phyloP scores from a whole-genome alignment of 192 early-diverging fungal genomes.

The Entophlyctis luteolus region DNA sequence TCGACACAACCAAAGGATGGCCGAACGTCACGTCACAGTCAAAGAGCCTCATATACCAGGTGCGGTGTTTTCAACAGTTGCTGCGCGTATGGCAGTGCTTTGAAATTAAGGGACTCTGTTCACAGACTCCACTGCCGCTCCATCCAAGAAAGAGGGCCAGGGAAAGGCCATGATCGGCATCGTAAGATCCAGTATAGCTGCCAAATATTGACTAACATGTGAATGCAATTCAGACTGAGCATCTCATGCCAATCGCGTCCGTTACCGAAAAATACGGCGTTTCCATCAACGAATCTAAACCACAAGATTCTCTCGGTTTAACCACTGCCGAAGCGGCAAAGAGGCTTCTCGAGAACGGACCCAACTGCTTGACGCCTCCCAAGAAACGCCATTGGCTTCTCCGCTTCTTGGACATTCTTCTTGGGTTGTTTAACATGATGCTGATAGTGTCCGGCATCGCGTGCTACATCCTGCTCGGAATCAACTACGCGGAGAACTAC shows the following conservation, averaged over 20 bases:
- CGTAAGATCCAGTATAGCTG: too few relatives aligned
- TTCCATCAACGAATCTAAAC: constrained; percentile 54
- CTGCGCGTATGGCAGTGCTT: too few relatives aligned
- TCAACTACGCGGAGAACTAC: constrained; percentile 73
- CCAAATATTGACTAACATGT: too few relatives aligned
- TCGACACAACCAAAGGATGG: too few relatives aligned
- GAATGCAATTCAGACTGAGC: constrained; percentile 62
- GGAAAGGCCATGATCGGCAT: too few relatives aligned
- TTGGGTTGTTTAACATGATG: constrained; percentile 84
- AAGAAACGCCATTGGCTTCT: constrained; percentile 72
- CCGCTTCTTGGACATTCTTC: constrained; percentile 71
- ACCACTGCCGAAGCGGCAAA: constrained; percentile 55
- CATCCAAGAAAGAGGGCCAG: too few relatives aligned
- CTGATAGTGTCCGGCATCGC: constrained; percentile 78
- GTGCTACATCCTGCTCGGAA: constrained; percentile 72
- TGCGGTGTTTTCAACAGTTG: too few relatives aligned
- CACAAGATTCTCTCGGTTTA: constrained; percentile 70
- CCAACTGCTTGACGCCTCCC: constrained; percentile 83
- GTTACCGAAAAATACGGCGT: constrained; percentile 48
- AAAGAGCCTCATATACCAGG: too few relatives aligned
- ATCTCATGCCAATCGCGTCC: constrained; percentile 56
- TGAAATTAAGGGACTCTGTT: too few relatives aligned
- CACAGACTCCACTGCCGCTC: too few relatives aligned
- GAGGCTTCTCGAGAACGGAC: constrained; percentile 69
- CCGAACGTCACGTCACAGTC: too few relatives aligned